phyloP scores from a whole-genome alignment of 2,329 filamentous ascomycete genomes.

The Claviceps monticola region DNA sequence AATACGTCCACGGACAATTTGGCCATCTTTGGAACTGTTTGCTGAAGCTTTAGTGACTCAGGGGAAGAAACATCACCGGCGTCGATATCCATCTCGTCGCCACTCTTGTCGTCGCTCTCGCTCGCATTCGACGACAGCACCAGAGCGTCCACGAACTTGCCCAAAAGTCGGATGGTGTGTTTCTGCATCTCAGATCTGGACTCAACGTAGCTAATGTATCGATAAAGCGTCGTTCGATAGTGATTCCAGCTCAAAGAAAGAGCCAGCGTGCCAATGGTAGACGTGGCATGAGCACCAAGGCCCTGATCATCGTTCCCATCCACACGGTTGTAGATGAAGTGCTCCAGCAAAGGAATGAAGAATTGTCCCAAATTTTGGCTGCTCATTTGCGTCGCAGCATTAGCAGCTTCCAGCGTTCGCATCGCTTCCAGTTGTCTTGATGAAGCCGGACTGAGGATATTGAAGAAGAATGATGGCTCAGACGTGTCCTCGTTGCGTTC shows the following conservation, averaged over 20 bases:
- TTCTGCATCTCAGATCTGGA: conserved; percentile 75
- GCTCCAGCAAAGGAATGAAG: conserved; percentile 82
- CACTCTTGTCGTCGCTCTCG: conserved; percentile 18
- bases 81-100: conserved; percentile 24
- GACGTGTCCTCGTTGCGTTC: conserved; percentile 48
- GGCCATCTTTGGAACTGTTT: conserved; percentile 49
- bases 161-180: conserved; percentile 68
- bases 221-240: conserved; percentile 69
- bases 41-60: conserved; percentile 35
- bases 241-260: conserved; percentile 78
- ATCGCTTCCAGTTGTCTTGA: conserved; percentile 76
- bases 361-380: conserved; percentile 73
- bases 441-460: conserved; percentile 80
- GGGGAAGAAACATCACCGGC: conserved; percentile 15
- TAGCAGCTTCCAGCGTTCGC: conserved; percentile 58
- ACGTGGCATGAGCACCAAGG: conserved; percentile 73
- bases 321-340: conserved; percentile 76
- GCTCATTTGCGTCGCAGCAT: conserved; percentile 47
- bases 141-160: conserved; percentile 68
- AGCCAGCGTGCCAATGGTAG: conserved; percentile 61
- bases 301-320: conserved; percentile 68
- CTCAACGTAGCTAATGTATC: conserved; percentile 71
- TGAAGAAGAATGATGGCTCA: conserved; percentile 72
- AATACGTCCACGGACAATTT: conserved; percentile 62
- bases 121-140: conserved; percentile 36